Evolutionary conservation across 257 asterid species (phyloP), one percentile per base, ranked within the genome.

Genomic region (Jacaranda copaia): DNA sequence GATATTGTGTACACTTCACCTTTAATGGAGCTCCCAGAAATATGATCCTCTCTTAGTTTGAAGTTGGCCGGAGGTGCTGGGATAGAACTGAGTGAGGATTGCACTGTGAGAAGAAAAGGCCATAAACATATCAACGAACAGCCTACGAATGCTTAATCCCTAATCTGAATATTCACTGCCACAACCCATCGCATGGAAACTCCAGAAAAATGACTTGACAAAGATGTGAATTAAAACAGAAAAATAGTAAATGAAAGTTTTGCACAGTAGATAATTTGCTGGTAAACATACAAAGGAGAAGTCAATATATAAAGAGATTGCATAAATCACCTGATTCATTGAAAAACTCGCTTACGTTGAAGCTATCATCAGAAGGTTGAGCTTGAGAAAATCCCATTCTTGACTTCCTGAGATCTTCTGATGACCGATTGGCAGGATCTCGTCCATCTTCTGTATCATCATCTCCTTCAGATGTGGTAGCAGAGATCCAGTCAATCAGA

Each of bases 381-480:
- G 88, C 90, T 46, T 86, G 88, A 53, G 81, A 74, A 77, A 82
- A 83, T 69, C 93, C 89, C 97, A 91, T 89, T 80, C 96, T 91
- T 46, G 96, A 91, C 85, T 88, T 89, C 80, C 90, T 82, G 40
- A 89, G 80, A 77, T 89, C 97, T 64, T 91, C 93, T 12, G 96
- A 89, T 53, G 87, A 87, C 68, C 93, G 87, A 76, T 85, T 86
- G 81, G 92, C 74, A 77, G 82, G 84, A 80, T 91, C 96, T 38
- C 90, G 88, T 39, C 89, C 93, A 81, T 91, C 97, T 81, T 91
- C 96, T 9, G 87, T 75, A 76, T 91, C 97, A 77, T 91, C 96
- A 53, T 91, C 96, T 72, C 97, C 97, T 80, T 91, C 97, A 75
- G 96, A 89, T 65, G 97, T 91, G 56, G 97, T 91, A 35, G 93